Evolutionary conservation across 2,329 filamentous ascomycete species (phyloP), one percentile per base, ranked within the genome.

Genomic region (Anthostomella pinea): DNA sequence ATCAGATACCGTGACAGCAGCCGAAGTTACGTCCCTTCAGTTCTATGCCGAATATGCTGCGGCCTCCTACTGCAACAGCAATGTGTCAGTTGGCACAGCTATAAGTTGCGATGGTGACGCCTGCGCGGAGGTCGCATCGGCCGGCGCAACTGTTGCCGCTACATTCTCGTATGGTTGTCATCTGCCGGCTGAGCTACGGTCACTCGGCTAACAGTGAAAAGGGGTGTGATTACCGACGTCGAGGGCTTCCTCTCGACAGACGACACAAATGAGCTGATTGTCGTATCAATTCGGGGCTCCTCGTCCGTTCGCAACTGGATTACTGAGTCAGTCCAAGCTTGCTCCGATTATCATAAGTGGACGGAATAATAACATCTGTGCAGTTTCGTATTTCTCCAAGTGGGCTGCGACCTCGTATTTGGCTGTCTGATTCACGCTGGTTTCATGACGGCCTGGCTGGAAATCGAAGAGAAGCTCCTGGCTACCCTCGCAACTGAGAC

Each of bases 231-330:
- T 17, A 68, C 71, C 3, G 72, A 72, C 39, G 65, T 72, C 28
- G 58, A 68, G 22, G 75, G 72, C 38, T 75, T 74, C 39, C 65
- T 79, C 15, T 67, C 70, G 17, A 59, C 69, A 15, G 77, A 82
- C 54, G 45, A 63, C 13, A 55, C 53, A 16, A 68, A 66, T 45
- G 49, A 67, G 36, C 64, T 76, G 39, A 77, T 85, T 41, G 73
- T 85, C 30, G 56, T 83, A 26, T 68, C 77, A 20, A 69, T 81
- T 61, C 73, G 79, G 25, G 82, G 83, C 47, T 76, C 73, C 32
- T 58, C 60, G 41, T 77, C 73, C 27, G 49, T 81, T 41, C 69
- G 70, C 33, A 85, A 85, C 67, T 83, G 71, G 69, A 65, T 83
- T 48, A 67, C 75, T 34, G 73, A 85, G 51, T 52, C 30, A 53